Percentiles rank a stretch among this genome's conserved stretches.
Conservation (phyloP, 305 asterid species). For the Rubia peregrina region DNA sequence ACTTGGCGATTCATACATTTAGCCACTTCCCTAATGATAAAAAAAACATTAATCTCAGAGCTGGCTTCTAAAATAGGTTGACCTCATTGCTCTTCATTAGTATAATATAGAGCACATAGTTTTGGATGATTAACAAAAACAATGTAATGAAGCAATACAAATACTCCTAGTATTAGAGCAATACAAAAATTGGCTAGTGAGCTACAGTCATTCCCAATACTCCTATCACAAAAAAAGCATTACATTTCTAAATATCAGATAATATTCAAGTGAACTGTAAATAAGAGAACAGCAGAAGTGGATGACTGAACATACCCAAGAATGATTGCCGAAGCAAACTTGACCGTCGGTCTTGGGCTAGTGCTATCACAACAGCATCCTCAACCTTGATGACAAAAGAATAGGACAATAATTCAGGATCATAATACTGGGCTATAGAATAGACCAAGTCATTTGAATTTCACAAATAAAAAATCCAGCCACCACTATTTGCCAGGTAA, state of each 20-base stretch:
- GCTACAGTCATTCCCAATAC: neutral
- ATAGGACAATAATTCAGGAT: conserved; percentile 3
- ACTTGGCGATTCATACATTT: too few relatives aligned
- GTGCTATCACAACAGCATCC: conserved; percentile 81
- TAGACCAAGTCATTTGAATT: neutral
- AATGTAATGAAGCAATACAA: neutral
- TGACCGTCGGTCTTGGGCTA: conserved; percentile 78
- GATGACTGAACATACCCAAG: conserved; percentile 43
- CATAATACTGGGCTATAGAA: neutral
- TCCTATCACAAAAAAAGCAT: neutral
- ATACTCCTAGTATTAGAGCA: too few relatives aligned
- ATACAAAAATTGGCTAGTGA: too few relatives aligned
- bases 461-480: neutral
- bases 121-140: neutral
- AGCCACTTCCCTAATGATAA: too few relatives aligned
- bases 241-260: neutral
- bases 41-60: neutral
- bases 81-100: neutral
- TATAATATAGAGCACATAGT: neutral
- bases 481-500: too few relatives aligned
- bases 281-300: neutral
- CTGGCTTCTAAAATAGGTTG: neutral
- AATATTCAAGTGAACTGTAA: neutral
- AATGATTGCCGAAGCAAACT: conserved; percentile 65
- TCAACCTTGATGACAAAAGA: conserved; percentile 58